Evolutionary conservation across 2,329 filamentous ascomycete species (phyloP).

Genomic region (Colletotrichum liaoningense): DNA sequence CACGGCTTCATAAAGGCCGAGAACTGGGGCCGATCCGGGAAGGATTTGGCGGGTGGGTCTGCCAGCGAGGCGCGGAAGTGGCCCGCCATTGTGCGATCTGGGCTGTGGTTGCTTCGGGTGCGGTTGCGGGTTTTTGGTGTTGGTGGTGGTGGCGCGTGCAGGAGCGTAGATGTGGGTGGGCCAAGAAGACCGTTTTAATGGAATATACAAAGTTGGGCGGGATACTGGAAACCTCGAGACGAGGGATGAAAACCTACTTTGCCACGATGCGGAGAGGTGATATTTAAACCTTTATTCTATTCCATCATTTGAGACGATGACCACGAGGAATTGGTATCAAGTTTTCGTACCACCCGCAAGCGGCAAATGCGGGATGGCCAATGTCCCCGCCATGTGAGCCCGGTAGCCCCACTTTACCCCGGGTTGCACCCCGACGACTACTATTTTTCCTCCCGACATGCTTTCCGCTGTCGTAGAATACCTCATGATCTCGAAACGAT

Average conservation of each 20-base stretch:
- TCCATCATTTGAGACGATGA: not conserved
- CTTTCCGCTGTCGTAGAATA: not conserved
- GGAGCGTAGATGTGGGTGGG: not conserved
- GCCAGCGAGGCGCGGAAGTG: conserved; percentile 27
- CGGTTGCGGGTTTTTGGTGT: not conserved
- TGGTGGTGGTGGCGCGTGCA: not conserved
- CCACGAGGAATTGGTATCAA: not conserved
- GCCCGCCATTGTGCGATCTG: conserved; percentile 8
- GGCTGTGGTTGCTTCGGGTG: not conserved
- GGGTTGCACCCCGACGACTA: not conserved
- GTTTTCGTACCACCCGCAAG: not conserved
- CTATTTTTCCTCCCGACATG: not conserved
- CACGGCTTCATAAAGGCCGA: conserved; percentile 34
- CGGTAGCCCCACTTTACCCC: not conserved
- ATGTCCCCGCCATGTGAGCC: not conserved
- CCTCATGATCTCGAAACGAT: not conserved
- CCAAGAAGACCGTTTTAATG: no score
- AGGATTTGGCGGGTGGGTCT: conserved; percentile 15
- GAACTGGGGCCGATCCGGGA: conserved; percentile 31
- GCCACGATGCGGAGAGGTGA: not conserved
- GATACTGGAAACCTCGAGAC: not conserved
- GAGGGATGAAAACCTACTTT: not conserved
- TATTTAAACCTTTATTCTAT: not conserved
- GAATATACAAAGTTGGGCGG: not conserved
- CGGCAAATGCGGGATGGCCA: not conserved